Evolutionary conservation across 225 moss, liverwort and hornwort genomes (phyloP), one percentile per base, ranked within the genome.

Genomic region (Pseudoscleropodium purum): DNA sequence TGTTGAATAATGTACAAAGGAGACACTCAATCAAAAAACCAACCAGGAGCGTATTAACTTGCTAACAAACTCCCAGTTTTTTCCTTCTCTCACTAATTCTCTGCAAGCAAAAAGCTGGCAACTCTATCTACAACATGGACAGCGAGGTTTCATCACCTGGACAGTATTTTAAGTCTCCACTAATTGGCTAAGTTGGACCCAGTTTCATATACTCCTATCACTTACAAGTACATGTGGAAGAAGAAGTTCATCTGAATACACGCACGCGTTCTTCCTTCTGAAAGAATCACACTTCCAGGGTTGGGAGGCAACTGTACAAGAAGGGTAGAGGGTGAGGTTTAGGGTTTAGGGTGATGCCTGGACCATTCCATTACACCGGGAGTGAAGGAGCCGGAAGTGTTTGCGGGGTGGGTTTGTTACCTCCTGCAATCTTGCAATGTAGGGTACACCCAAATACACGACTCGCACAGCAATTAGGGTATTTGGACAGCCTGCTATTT

Each of bases 1-100:
- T 59, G 83, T 83, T 86, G 83, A 90, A 90, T 89, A 90, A 83
- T 92, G 88, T 90, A 92, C 92, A 90, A 86, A 90, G 84, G 89
- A 89, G 79, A 78, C 81, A 59, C 82, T 86, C 92, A 83, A 79
- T 80, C 77, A 84, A 73, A 83, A 84, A 84, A 64, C 34, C 36
- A 45, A 90, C 79, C 83, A 73, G 88, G 82, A 90, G 85, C 54
- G 56, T 75, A 64, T 51, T 67, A 34, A 54, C 85, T 87, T 33
- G 36, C 67, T 82, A 63, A 74, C 74, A 51, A 64, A 15, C 90
- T 88, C 88, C 90, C 31, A 13, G 49, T 84, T 82, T 79, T 18
- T 21, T 67, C 88, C 45, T 6, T 45, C 34, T 49, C 83, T 79
- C 49, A 75, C 83, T 74, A 89, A 75, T 68, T 51, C 39, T 82